Evolutionary conservation across 345 rosid species (phyloP).

Genomic region (Excoecaria agallocha): DNA sequence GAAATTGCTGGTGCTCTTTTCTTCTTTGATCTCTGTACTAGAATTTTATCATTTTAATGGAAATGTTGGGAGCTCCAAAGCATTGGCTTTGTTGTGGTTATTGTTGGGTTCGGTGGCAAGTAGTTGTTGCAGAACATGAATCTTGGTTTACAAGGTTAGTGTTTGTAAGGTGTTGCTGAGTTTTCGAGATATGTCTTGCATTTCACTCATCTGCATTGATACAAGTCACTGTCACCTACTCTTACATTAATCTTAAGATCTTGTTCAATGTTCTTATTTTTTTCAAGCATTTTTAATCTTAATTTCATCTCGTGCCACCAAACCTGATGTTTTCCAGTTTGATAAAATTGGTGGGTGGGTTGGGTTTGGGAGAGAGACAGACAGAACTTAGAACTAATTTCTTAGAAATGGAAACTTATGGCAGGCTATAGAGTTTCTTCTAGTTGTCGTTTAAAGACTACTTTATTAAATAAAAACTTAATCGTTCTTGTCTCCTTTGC

Average conservation of each 20-base stretch:
- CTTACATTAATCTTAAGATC: conserved; percentile 51
- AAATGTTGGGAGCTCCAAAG: not conserved
- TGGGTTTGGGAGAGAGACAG: conserved; percentile 19
- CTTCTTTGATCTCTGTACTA: not conserved
- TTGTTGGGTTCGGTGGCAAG: conserved; percentile 53
- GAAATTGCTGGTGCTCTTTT: not conserved
- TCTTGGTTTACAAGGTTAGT: conserved; percentile 43
- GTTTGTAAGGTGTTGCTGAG: conserved; percentile 24
- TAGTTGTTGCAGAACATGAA: conserved; percentile 38
- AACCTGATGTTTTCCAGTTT: conserved; percentile 29
- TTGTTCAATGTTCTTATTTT: conserved; percentile 26
- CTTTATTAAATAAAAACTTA: not conserved
- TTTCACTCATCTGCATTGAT: conserved; percentile 42
- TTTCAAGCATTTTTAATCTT: conserved; percentile 17
- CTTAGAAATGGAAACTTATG: conserved; percentile 1
- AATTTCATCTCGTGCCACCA: conserved; percentile 25
- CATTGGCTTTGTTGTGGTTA: not conserved
- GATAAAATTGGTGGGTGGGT: conserved; percentile 35
- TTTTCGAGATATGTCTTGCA: conserved; percentile 48
- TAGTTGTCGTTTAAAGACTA: not conserved
- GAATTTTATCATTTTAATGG: not conserved
- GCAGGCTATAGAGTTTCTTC: conserved; percentile 15
- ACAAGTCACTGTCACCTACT: conserved; percentile 39
- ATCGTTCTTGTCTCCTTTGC: not conserved
- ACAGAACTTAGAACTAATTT: conserved; percentile 5